phyloP scores from a whole-genome alignment of 2,329 filamentous ascomycete species.

The Davidsoniella eucalypti region DNA sequence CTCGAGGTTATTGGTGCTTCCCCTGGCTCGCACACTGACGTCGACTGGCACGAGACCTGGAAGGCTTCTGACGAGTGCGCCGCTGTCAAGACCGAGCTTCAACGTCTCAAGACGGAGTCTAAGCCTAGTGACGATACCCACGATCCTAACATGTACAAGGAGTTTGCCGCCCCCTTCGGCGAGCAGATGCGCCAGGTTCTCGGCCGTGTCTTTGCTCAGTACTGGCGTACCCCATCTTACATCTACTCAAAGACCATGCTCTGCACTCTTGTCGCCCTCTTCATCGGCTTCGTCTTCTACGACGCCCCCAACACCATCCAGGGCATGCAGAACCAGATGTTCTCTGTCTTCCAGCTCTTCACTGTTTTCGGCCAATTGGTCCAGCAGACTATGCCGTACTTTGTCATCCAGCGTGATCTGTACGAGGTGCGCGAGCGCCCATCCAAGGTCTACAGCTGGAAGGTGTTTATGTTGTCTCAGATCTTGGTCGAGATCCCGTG shows the following conservation, averaged over 20 bases:
- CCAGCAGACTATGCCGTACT: conserved; percentile 73
- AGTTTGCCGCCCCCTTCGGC: conserved; percentile 65
- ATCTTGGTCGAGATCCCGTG: conserved; percentile 76
- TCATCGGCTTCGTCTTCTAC: conserved; percentile 72
- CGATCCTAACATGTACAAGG: conserved; percentile 38
- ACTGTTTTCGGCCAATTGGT: conserved; percentile 68
- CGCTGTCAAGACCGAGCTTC: conserved; percentile 39
- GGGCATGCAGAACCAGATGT: conserved; percentile 74
- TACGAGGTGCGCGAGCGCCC: conserved; percentile 78
- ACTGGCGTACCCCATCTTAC: conserved; percentile 80
- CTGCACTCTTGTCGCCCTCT: conserved; percentile 48
- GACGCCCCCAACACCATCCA: conserved; percentile 54
- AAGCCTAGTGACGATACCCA: conserved; percentile 19
- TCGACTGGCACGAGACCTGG: conserved; percentile 51
- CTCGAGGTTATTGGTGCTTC: conserved; percentile 44
- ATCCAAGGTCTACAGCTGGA: conserved; percentile 72
- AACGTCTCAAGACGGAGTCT: conserved; percentile 37
- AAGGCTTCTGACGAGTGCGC: conserved; percentile 38
- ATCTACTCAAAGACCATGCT: conserved; percentile 70
- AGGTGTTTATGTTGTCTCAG: conserved; percentile 68
- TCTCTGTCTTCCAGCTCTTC: conserved; percentile 68
- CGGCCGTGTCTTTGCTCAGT: conserved; percentile 70
- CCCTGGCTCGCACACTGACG: conserved; percentile 43
- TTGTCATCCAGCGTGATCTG: conserved; percentile 62
- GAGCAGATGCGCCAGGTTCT: conserved; percentile 52